Conservation (phyloP, 352 stramenopile species). For the Phytophthora uliginosa region DNA sequence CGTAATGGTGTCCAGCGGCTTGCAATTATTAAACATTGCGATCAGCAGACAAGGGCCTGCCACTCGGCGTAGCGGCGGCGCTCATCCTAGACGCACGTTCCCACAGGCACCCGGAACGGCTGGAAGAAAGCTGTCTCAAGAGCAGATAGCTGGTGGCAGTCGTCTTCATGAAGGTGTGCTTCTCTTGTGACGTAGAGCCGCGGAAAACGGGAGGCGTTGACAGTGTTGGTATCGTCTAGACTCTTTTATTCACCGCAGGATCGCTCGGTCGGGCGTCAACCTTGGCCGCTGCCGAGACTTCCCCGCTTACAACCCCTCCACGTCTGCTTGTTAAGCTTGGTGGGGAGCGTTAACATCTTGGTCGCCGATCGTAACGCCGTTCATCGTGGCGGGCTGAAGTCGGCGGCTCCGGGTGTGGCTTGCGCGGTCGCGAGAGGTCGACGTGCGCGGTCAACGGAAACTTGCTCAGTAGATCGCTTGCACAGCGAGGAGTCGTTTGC, state of each 20-base stretch:
- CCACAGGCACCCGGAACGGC: conserved; percentile 5
- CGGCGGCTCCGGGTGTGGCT: too few species aligned
- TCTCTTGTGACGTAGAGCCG: background rate
- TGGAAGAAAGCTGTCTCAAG: conserved; percentile 15
- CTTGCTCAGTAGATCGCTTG: too few species aligned
- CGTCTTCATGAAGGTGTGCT: background rate
- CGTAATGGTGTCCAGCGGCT: conserved; percentile 6
- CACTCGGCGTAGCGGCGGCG: too few species aligned
- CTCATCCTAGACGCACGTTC: conserved; percentile 22
- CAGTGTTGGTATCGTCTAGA: background rate
- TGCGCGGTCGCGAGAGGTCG: too few species aligned
- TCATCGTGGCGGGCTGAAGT: too few species aligned
- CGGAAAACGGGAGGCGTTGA: background rate
- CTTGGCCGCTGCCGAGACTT: background rate
- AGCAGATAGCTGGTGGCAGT: background rate
- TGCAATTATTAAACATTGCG: conserved; percentile 22
- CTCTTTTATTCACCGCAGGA: background rate
- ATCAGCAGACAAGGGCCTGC: too few species aligned
- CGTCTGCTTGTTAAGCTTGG: too few species aligned
- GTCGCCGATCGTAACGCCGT: too few species aligned
- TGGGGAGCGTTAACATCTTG: too few species aligned
- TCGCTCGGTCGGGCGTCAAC: background rate
- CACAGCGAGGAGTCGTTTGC: too few species aligned
- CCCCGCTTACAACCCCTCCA: background rate
- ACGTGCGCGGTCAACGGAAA: too few species aligned